A percentile compares a stretch with the other conserved stretches of the same genome.
These are phyloP conservation scores for Bacidia gigantensis DNA, from an alignment of 495 filamentous ascomycete species.

Conservation along the genomic window DNA sequence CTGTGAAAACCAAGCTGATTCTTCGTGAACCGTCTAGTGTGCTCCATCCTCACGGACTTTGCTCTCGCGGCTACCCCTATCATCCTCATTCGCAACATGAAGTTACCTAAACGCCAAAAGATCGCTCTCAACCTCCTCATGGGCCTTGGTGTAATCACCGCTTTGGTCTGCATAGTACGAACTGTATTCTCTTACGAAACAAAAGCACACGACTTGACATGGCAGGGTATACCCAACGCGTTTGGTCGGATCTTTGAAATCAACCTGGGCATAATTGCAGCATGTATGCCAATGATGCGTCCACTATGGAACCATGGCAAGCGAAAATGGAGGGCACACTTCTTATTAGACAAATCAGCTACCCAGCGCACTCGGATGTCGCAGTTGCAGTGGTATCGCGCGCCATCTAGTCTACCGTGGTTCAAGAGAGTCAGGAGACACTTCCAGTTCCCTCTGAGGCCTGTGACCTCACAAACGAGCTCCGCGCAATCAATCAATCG, in stretches of 20 bases:
- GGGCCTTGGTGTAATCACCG: slow-evolving; percentile 26
- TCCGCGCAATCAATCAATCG: neutral
- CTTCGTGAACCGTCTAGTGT: slow-evolving; percentile 18
- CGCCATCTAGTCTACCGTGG: neutral
- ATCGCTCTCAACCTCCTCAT: slow-evolving; percentile 28
- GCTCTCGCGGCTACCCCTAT: slow-evolving; percentile 31
- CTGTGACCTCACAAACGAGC: neutral
- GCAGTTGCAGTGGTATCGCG: neutral
- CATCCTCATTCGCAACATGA: slow-evolving; percentile 33
- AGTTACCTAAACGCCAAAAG: slow-evolving; percentile 27
- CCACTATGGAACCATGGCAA: slow-evolving; percentile 1
- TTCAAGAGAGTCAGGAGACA: neutral
- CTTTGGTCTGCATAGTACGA: slow-evolving; percentile 31
- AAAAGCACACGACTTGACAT: slow-evolving; percentile 13
- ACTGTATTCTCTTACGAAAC: slow-evolving; percentile 27
- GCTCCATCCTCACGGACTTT: slow-evolving; percentile 30
- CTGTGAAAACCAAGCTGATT: slow-evolving; percentile 1
- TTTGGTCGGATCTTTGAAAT: slow-evolving; percentile 12
- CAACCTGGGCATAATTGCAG: slow-evolving; percentile 12
- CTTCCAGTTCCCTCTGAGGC: neutral
- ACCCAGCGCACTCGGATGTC: neutral
- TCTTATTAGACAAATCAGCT: neutral
- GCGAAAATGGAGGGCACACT: slow-evolving; percentile 1
- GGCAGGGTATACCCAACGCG: slow-evolving; percentile 16
- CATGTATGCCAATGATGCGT: slow-evolving; percentile 6